These are phyloP conservation scores for Salix suchowensis DNA, from an alignment of 345 rosid genomes.

Conservation along the genomic window DNA sequence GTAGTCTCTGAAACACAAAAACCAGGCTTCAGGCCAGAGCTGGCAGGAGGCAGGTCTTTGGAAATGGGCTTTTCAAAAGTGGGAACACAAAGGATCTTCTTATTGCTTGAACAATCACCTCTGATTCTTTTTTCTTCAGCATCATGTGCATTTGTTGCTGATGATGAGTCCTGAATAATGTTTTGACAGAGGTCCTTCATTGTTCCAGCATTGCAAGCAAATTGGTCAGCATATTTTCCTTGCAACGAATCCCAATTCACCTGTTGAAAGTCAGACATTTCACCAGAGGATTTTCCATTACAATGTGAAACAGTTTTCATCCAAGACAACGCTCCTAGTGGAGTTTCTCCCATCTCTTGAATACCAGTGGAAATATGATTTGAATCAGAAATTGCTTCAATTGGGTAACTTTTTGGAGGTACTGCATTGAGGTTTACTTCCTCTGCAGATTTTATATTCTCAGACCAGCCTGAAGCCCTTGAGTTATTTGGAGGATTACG, in stretches of 20 bases:
- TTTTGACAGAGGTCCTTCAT: constrained; percentile 23
- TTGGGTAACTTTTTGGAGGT: constrained; percentile 17
- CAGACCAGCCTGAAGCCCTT: constrained; percentile 12
- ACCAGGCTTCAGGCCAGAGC: constrained; percentile 5
- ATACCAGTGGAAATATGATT: constrained; percentile 5
- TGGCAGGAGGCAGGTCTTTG: constrained; percentile 24
- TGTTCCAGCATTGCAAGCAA: constrained; percentile 23
- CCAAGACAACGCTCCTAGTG: constrained; percentile 43
- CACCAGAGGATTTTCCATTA: constrained; percentile 23
- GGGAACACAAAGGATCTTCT: constrained; percentile 35
- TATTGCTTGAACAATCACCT: constrained; percentile 27
- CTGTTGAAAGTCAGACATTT: constrained; percentile 33
- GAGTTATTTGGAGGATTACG: constrained; percentile 6
- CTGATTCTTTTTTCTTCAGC: constrained; percentile 27
- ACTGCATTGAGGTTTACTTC: constrained; percentile 35
- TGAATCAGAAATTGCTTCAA: constrained; percentile 9
- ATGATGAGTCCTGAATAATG: constrained; percentile 32
- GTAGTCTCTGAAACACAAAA: constrained; percentile 11
- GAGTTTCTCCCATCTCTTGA: constrained; percentile 16
- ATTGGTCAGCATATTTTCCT: constrained; percentile 26
- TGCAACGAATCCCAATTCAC: constrained; percentile 28
- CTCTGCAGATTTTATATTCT: constrained; percentile 31
- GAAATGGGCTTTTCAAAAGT: constrained; percentile 27
- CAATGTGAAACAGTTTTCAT: constrained; percentile 28
- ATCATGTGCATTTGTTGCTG: constrained; percentile 29